Evolutionary conservation across 73 alveolate species (phyloP), one percentile per base, ranked within the genome.

Genomic region (Symbiodinium natans): DNA sequence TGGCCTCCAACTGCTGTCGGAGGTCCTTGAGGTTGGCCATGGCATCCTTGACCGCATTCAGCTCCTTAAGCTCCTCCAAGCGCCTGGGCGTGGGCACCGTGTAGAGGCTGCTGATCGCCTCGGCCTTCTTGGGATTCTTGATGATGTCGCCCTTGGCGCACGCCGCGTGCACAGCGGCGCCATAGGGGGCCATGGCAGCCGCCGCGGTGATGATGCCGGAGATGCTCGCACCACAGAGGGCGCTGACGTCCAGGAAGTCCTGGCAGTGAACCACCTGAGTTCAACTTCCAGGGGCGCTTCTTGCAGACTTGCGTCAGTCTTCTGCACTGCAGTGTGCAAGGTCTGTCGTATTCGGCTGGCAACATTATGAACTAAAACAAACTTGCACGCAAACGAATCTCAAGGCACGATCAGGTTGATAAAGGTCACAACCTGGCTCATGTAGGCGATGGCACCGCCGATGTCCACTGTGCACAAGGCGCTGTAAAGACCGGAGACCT

Each of bases 361-460:
- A 2, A 46, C 59, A 46, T 46, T 13, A 52, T 3, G 17, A 52
- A 11, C 13, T 52, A 52, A 10, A 0, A 27, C 17, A 7, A 52
- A 6, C n/a, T 52, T 52, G 68, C 68, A 52, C n/a, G n/a, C n/a
- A n/a, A n/a, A n/a, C n/a, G n/a, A n/a, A n/a, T n/a, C n/a, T n/a
- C n/a, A n/a, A n/a, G n/a, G n/a, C n/a, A 46, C 59, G 59, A 46
- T 46, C 21, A 46, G 59, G 13, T 46, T 46, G 59, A 46, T 46
- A 13, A 46, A 46, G 59, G 13, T 13, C 21, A 46, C 59, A 13
- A 46, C 59, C 59, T 46, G 59, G n/a, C 97, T 42, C 56, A 90
- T 90, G 97, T 90, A 90, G 75, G 97, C 97, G 48, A 90, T 85
- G 6, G 97, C 97, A 17, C 97, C 97, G 40, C 88, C 97, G 71